Conservation (phyloP, 768 basidiomycete genomes). For the Rhodotorula sphaerocarpa region DNA sequence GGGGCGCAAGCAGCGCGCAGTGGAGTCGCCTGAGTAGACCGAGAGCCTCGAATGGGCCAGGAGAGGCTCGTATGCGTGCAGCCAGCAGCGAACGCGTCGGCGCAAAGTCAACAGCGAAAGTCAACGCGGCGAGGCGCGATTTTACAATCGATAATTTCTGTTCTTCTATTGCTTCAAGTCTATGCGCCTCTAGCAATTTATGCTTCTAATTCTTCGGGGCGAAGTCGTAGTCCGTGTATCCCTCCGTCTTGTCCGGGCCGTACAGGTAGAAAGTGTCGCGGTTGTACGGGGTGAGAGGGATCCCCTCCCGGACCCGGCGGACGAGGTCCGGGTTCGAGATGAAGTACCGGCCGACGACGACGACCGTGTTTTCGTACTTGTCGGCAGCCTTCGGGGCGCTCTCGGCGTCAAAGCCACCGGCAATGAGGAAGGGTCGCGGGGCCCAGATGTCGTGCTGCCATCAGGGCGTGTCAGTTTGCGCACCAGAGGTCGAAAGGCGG, state of each 20-base stretch:
- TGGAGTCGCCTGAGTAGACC: too few species aligned
- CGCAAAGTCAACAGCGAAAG: too few species aligned
- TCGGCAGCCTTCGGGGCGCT: constrained; percentile 6
- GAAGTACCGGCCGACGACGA: constrained; percentile 34
- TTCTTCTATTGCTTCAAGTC: too few species aligned
- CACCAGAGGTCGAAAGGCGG: constrained; percentile 29
- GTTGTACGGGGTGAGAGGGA: constrained; percentile 25
- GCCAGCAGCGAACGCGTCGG: too few species aligned
- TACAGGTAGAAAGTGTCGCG: constrained; percentile 29
- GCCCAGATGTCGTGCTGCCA: constrained; percentile 32
- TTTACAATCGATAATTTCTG: too few species aligned
- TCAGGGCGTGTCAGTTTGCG: constrained; percentile 49
- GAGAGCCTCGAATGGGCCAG: too few species aligned
- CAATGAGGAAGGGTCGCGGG: constrained; percentile 25
- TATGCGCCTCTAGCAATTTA: background rate
- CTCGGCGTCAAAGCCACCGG: constrained; percentile 28
- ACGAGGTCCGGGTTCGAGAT: constrained; percentile 34
- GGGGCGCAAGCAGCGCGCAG: too few species aligned
- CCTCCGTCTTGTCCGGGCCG: constrained; percentile 19
- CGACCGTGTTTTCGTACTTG: constrained; percentile 16
- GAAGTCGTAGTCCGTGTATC: constrained; percentile 27
- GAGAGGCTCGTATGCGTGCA: too few species aligned
- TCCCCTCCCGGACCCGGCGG: constrained; percentile 9
- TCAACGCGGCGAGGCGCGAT: too few species aligned
- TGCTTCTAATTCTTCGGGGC: constrained; percentile 5